Base-by-base conservation (phyloP, 169 alveolate genomes). In the Cryptosporidium sp. region DNA sequence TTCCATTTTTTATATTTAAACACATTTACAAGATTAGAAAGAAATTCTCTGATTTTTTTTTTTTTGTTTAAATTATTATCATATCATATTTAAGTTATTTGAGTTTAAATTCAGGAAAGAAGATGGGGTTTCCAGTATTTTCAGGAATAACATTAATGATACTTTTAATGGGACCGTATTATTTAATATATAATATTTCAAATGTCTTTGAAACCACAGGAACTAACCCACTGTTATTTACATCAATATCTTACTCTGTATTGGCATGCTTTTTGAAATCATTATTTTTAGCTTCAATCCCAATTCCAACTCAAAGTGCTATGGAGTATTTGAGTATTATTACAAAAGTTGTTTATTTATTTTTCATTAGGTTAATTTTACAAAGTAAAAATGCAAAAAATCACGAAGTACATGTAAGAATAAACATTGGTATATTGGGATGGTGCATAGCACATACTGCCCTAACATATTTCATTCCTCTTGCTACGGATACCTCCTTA, bases 121-220 rank as follows among this genome's bases (percentile, higher is more conserved):
- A 35, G 29, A 80, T 80, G 89, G 89, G 80, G 33, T 80, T 80
- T 80, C 89, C 89, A 16, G 68, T 80, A 35, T 80, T 80, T 65
- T 80, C 89, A 18, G 73, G 80, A 41, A 48, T 80, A 26, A 45
- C 75, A n/a, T 33, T 80, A 41, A 45, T 80, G 33, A 37, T 65
- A 80, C 21, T 67, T 16, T 48, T 80, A 21, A 29, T 80, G 35
- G 89, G 89, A 3, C 89, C 89, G 18, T 80, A 80, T 41, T 80
- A 62, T 50, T 41, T 67, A 80, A 62, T 80, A 10, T 62, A 80
- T 31, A 62, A 35, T 45, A 29, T 45, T 12, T 43, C 80, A 8
- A 62, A 6, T 9, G 37, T 65, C 14, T 62, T 39, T 12, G 89
- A 80, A 26, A 65, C 89, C 0, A 31, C 75, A n/a, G 89, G 89